A percentile compares a stretch with the other conserved stretches of the same genome.
Conservation (phyloP, 306 rosid genomes). For the Lathyrus oleraceus region DNA sequence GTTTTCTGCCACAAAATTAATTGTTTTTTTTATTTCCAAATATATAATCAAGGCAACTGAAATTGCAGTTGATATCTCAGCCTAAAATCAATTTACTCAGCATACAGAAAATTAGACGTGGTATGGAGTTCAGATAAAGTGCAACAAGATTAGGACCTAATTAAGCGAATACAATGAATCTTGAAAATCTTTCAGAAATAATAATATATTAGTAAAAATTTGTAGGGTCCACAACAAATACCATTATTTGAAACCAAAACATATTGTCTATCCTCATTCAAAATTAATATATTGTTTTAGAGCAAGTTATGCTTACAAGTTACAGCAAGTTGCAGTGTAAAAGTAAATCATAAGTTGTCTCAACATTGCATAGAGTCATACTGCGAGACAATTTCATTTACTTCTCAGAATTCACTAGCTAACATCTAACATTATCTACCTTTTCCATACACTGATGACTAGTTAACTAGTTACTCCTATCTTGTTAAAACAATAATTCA, state of each 20-base stretch:
- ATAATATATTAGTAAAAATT: background rate
- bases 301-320: slow-evolving; percentile 18
- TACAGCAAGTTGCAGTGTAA: slow-evolving; percentile 3
- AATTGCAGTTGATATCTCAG: slow-evolving; percentile 2
- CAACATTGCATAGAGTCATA: slow-evolving; percentile 1
- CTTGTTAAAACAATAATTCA: slow-evolving; percentile 3
- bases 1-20: slow-evolving; percentile 56
- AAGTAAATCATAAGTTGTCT: slow-evolving; percentile 3
- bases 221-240: slow-evolving; percentile 9
- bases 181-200: no score
- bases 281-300: slow-evolving; percentile 15
- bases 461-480: slow-evolving; percentile 20
- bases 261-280: background rate
- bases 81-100: slow-evolving; percentile 16
- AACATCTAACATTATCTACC: slow-evolving; percentile 21
- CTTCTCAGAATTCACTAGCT: slow-evolving; percentile 7
- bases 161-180: no score
- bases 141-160: slow-evolving; percentile 13
- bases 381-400: background rate
- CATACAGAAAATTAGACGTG: slow-evolving; percentile 19
- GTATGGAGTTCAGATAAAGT: background rate
- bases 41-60: slow-evolving; percentile 27
- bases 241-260: slow-evolving; percentile 18
- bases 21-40: slow-evolving; percentile 20
- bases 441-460: slow-evolving; percentile 11